Evolutionary conservation across 2,329 filamentous ascomycete genomes (phyloP).

Genomic region (Talaromyces piceae): DNA sequence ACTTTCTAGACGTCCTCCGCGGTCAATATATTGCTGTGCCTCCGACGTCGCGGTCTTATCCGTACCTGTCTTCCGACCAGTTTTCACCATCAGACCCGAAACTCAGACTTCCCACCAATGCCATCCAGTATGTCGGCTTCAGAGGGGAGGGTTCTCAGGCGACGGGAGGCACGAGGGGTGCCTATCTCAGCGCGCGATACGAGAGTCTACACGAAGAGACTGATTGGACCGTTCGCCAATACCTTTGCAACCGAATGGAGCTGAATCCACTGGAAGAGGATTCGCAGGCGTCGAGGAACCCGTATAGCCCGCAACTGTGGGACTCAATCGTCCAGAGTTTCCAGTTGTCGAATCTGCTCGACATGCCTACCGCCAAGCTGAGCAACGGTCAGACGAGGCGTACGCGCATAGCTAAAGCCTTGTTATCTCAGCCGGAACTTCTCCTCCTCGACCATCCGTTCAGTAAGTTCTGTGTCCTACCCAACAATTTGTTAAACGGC

Average conservation of each 20-base stretch:
- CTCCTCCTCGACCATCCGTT: constrained; percentile 89
- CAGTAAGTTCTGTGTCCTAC: constrained; percentile 42
- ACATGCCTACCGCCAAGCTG: constrained; percentile 78
- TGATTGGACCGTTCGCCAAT: constrained; percentile 78
- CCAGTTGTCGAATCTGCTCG: constrained; percentile 58
- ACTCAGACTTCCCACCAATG: constrained; percentile 54
- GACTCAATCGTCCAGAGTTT: constrained; percentile 62
- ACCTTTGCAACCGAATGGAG: constrained; percentile 71
- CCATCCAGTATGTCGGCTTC: constrained; percentile 87
- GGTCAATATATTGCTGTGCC: constrained; percentile 71
- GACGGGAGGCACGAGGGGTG: constrained; percentile 48
- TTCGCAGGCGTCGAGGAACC: constrained; percentile 32
- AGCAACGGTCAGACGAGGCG: constrained; percentile 90
- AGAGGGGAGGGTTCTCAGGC: constrained; percentile 58
- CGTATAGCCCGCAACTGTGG: constrained; percentile 47
- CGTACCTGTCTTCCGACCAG: constrained; percentile 61
- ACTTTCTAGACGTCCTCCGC: constrained; percentile 69
- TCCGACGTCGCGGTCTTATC: constrained; percentile 67
- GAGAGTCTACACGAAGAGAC: constrained; percentile 80
- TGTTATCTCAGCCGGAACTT: constrained; percentile 71
- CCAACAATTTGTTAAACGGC: constrained; percentile 9
- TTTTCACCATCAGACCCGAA: constrained; percentile 45
- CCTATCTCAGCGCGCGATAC: constrained; percentile 83
- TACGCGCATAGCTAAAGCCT: constrained; percentile 77
- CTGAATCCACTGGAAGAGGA: constrained; percentile 61